phyloP scores from a whole-genome alignment of 805 yeast genomes.

The Ogataea angusta region DNA sequence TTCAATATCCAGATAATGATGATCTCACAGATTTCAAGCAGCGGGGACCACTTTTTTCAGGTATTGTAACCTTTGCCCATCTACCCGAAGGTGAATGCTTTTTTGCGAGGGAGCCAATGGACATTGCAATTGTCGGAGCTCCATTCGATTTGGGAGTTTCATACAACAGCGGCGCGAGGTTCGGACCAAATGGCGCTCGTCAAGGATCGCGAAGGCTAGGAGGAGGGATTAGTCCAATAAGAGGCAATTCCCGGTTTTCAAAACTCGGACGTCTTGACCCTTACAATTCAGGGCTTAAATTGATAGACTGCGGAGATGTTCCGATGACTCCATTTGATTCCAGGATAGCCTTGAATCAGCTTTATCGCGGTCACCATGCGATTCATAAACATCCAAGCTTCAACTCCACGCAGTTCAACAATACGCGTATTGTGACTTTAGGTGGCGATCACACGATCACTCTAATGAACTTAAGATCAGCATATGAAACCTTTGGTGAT shows the following conservation, averaged over 20 bases:
- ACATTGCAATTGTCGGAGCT: constrained; percentile 42
- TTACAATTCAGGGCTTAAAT: constrained; percentile 37
- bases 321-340: constrained; percentile 62
- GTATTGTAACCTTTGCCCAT: constrained; percentile 55
- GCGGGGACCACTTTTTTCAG: constrained; percentile 38
- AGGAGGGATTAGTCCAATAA: constrained; percentile 41
- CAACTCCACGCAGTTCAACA: constrained; percentile 20
- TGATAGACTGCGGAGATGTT: constrained; percentile 60
- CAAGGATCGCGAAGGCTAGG: constrained; percentile 42
- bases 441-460: constrained; percentile 60
- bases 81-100: constrained; percentile 14
- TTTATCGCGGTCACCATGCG: constrained; percentile 51
- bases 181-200: constrained; percentile 53
- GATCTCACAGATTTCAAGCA: constrained; percentile 33
- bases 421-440: constrained; percentile 42
- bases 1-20: constrained; percentile 35
- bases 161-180: constrained; percentile 55
- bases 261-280: constrained; percentile 39
- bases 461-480: constrained; percentile 45
- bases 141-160: constrained; percentile 59
- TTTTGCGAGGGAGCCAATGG: constrained; percentile 35
- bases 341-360: constrained; percentile 51
- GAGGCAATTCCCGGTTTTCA: constrained; percentile 34
- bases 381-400: constrained; percentile 38
- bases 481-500: constrained; percentile 43